Evolutionary conservation across 306 rosid genomes (phyloP).

Genomic region (Vigna hirtella): DNA sequence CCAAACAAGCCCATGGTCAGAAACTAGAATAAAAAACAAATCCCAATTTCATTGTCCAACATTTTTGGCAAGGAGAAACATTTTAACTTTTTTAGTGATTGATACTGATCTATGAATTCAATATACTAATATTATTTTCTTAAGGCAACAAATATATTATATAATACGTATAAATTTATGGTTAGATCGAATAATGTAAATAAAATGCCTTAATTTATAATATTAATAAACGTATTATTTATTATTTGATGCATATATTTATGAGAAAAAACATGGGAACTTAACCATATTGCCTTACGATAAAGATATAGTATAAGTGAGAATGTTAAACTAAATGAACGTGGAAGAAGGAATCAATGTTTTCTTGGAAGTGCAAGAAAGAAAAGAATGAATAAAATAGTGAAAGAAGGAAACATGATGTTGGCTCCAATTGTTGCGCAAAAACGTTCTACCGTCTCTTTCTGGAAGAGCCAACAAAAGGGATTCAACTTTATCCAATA

Average conservation of each 20-base stretch:
- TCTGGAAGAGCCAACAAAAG: conserved; percentile 49
- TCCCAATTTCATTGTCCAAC: not conserved
- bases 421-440: conserved; percentile 44
- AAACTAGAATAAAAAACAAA: not conserved
- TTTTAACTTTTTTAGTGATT: not conserved
- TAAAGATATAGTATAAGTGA: not conserved
- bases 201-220: not conserved
- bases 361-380: conserved; percentile 4
- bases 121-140: not conserved
- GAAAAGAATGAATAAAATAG: not conserved
- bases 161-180: not conserved
- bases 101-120: not conserved
- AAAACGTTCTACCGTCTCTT: conserved; percentile 49
- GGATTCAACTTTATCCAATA: conserved; percentile 51
- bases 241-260: not conserved
- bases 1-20: conserved; percentile 39
- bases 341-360: conserved; percentile 13
- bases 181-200: not conserved
- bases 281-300: not conserved
- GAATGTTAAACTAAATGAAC: not conserved
- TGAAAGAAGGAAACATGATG: not conserved
- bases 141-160: not conserved
- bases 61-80: not conserved
- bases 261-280: not conserved
- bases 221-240: not conserved